Evolutionary conservation across 768 basidiomycete genomes (phyloP), one percentile per base, ranked within the genome.

Genomic region (Rhodosporidiobolus odoratus): DNA sequence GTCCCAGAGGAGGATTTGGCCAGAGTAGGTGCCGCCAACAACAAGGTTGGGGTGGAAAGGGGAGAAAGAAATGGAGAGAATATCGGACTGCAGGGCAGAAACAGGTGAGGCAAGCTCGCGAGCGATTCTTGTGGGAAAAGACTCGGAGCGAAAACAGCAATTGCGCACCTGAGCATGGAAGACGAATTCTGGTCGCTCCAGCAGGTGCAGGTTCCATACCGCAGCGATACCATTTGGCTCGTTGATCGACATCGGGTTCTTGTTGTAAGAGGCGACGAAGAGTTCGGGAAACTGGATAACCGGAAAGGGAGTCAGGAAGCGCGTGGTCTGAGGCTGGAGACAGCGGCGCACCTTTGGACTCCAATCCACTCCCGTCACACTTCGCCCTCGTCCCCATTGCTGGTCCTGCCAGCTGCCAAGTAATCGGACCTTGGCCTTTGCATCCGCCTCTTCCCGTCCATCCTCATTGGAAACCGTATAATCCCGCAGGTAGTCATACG

Each of bases 21-120:
- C 96, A 37, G 96, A 97, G 79, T 98, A 98, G n/a, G 96, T 97
- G 32, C 96, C 96, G 62, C 96, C 96, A 72, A 98, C 96, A 47
- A 99, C 85, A 25, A 97, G 86, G 76, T 96, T 98, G 3, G 96
- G 90, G 79, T 99, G 95, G 80, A 96, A 98, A 0, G 96, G 94
- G 0, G 96, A 97, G 79, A 98, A 98, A 13, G 89, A 88, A 12
- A 98, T 91, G 0, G 95, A 96, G 27, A 99, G 86, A 43, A 98
- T 93, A 77, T 99, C 96, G 57, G 96, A 97, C 96, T 97, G 79
- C 3, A 45, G 25, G 34, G 52, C 25, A 16, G 16, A 13, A 54
- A 52, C n/a, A 40, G 66, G 38, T n/a, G n/a, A n/a, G n/a, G n/a
- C n/a, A n/a, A n/a, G n/a, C n/a, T n/a, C n/a, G n/a, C n/a, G n/a